These are phyloP conservation scores for Exophiala oligosperma DNA, from an alignment of 2,329 filamentous ascomycete genomes.

Conservation along the genomic window DNA sequence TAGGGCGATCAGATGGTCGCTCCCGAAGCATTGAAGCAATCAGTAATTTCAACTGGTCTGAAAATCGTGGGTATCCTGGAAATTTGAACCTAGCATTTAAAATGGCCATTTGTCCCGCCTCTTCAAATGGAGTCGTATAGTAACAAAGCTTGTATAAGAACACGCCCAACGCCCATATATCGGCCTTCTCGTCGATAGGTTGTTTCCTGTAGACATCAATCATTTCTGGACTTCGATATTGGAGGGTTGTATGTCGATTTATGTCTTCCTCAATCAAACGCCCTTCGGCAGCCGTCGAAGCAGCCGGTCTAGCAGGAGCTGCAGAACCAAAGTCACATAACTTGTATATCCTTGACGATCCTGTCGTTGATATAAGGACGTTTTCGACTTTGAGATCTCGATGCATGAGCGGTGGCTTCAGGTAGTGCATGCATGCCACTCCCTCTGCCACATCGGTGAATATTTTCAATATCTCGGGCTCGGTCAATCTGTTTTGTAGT, in stretches of 20 bases:
- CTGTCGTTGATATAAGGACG: constrained; percentile 76
- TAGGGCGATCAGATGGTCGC: constrained; percentile 75
- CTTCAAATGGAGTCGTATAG: constrained; percentile 98
- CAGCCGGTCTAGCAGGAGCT: constrained; percentile 78
- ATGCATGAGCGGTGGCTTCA: constrained; percentile 89
- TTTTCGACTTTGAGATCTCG: constrained; percentile 98
- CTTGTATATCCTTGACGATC: constrained; percentile 77
- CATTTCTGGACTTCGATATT: constrained; percentile 98
- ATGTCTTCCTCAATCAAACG: constrained; percentile 94
- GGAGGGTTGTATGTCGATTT: constrained; percentile 93
- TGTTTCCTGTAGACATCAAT: constrained; percentile 96
- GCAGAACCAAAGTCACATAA: constrained; percentile 97
- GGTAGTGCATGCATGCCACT: constrained; percentile 98
- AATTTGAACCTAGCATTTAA: constrained; percentile 94
- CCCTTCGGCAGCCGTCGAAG: constrained; percentile 83
- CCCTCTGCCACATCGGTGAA: constrained; percentile 95
- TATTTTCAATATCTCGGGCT: constrained; percentile 96
- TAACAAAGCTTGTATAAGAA: constrained; percentile 97
- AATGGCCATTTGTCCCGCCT: constrained; percentile 95
- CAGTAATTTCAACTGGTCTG: constrained; percentile 81
- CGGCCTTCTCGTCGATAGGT: constrained; percentile 96
- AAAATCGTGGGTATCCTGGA: constrained; percentile 84
- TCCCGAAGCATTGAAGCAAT: constrained; percentile 93
- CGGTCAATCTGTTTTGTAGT: constrained; percentile 90
- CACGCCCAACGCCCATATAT: constrained; percentile 96